Conservation (phyloP, 305 asterid genomes). For the Andrographis paniculata region DNA sequence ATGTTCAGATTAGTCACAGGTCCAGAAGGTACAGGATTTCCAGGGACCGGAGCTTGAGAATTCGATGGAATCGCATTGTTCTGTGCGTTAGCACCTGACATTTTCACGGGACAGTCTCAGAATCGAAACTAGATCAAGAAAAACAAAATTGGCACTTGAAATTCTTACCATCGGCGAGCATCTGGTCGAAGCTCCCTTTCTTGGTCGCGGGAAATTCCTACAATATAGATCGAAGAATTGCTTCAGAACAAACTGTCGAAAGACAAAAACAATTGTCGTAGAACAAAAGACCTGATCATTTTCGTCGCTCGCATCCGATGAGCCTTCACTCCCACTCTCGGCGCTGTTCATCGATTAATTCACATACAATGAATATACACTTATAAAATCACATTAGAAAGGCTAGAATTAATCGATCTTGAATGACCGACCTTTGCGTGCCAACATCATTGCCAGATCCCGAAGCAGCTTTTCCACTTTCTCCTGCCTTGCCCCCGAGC, state of each 20-base stretch:
- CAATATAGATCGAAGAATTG: slow-evolving; percentile 15
- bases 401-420: slow-evolving; percentile 8
- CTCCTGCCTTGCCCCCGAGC: slow-evolving; percentile 43
- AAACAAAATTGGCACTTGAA: slow-evolving; percentile 7
- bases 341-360: slow-evolving; percentile 43
- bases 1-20: slow-evolving; percentile 77
- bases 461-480: slow-evolving; percentile 65
- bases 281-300: slow-evolving; percentile 43
- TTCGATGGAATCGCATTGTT: slow-evolving; percentile 36
- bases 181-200: slow-evolving; percentile 93
- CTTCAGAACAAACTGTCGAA: slow-evolving; percentile 16
- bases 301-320: slow-evolving; percentile 83
- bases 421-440: slow-evolving; percentile 56
- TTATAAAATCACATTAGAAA: slow-evolving; percentile 3
- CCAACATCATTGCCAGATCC: slow-evolving; percentile 90
- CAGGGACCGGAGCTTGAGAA: slow-evolving; percentile 52
- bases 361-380: slow-evolving; percentile 1
- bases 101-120: slow-evolving; percentile 18
- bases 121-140: slow-evolving; percentile 12
- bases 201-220: slow-evolving; percentile 64
- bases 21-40: slow-evolving; percentile 55
- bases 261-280: not conserved
- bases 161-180: slow-evolving; percentile 89
- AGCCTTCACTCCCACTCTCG: slow-evolving; percentile 89
- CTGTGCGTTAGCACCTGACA: slow-evolving; percentile 73